phyloP scores from a whole-genome alignment of 1,284 basidiomycete genomes.

The Takashimella tepidaria region DNA sequence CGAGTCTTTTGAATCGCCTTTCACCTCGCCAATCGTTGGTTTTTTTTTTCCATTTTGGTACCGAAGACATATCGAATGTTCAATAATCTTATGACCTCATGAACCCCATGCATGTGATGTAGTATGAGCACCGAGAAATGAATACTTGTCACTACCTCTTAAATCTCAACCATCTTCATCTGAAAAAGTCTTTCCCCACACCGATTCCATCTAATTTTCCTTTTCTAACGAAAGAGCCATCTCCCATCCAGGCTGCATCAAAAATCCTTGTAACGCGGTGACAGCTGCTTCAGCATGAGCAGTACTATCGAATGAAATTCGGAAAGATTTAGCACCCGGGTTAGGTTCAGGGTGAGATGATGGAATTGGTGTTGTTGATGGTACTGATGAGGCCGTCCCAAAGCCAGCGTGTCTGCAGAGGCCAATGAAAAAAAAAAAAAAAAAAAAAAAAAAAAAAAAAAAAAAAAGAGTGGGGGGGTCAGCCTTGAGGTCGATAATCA shows the following conservation, averaged over 20 bases:
- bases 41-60: too few relatives aligned
- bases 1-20: too few relatives aligned
- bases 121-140: too few relatives aligned
- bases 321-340: conserved; percentile 31
- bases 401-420: conserved; percentile 35
- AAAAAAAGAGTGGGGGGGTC: background rate
- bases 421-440: background rate
- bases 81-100: too few relatives aligned
- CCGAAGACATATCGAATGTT: too few relatives aligned
- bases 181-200: background rate
- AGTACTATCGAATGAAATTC: conserved; percentile 22
- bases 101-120: conserved; percentile 8
- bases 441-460: background rate
- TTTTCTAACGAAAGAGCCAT: conserved; percentile 35
- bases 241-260: conserved; percentile 44
- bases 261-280: conserved; percentile 28
- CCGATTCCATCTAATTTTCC: too few relatives aligned
- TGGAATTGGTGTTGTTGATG: conserved; percentile 23
- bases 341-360: conserved; percentile 33
- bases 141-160: too few relatives aligned
- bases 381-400: conserved; percentile 13
- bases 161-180: too few relatives aligned
- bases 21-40: too few relatives aligned
- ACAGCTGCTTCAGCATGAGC: conserved; percentile 27
- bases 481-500: too few relatives aligned